Evolutionary conservation across 2,329 filamentous ascomycete genomes (phyloP), one percentile per base, ranked within the genome.

Genomic region (Rhynchosporium agropyri): DNA sequence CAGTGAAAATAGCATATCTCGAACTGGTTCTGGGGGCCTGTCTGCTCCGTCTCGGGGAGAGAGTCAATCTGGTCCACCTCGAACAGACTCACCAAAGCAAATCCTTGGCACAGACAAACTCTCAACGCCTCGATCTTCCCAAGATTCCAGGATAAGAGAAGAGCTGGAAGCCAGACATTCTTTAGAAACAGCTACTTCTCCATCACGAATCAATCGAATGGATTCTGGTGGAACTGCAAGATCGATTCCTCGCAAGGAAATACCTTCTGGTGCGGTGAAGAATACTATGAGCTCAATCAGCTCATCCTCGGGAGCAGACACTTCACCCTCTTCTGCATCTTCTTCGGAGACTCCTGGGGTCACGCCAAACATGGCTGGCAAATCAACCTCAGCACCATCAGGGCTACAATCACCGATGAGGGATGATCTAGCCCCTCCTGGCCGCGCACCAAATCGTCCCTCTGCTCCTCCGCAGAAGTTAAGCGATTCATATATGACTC

Each of bases 181-280:
- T 9, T 75, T 67, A 5, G 72, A 74, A n/a, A 69, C 70, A n/a
- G 65, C 56, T 29, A 54, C 60, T 56, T 69, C 70, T 20, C 64
- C 65, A 9, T 42, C 55, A 20, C 72, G 76, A 49, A 84, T 84
- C 5, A 80, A 83, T 61, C 82, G 86, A 63, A 84, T 83, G 28
- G 86, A 89, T 74, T 89, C 86, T 26, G 77, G 87, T 43, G 80
- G 64, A 33, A 65, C 65, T 1, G 54, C 54, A 56, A 70, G 65
- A 53, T 72, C 71, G 74, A 83, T 89, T 63, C 70, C 84, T 10
- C 82, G 89, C 69, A 93, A 91, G 73, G 89, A 93, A 53, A 71
- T 89, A 49, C 55, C 68, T 15, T 40, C 68, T 36, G 67, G 65
- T 20, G 29, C 63, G 31, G 50, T 67, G 4, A 71, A 70, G 54